Evolutionary conservation across 2,329 filamentous ascomycete genomes (phyloP).

Genomic region (Septoria linicola): DNA sequence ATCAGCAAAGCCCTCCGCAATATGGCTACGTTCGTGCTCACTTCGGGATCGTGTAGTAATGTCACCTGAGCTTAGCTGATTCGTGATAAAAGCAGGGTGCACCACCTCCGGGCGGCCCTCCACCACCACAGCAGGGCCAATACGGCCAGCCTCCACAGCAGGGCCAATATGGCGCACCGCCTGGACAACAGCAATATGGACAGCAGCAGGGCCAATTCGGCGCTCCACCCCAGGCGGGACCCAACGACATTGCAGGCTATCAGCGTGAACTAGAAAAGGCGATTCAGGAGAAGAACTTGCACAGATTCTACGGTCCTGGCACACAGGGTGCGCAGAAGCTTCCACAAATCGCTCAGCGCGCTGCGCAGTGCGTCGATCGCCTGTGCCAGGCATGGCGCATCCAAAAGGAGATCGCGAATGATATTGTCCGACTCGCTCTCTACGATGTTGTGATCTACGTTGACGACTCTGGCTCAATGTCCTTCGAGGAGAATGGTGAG

Average conservation of each 20-base stretch:
- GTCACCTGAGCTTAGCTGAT: constrained; percentile 18
- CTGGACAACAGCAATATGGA: no score
- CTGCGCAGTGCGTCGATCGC: constrained; percentile 53
- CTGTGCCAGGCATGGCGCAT: constrained; percentile 58
- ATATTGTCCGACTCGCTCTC: constrained; percentile 61
- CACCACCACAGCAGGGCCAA: constrained; percentile 20
- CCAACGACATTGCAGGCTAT: constrained; percentile 55
- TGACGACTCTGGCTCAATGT: constrained; percentile 69
- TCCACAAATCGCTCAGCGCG: constrained; percentile 50
- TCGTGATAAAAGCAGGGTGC: constrained; percentile 25
- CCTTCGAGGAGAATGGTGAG: constrained; percentile 65
- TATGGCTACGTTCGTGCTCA: constrained; percentile 37
- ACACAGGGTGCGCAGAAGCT: constrained; percentile 47
- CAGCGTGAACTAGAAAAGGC: constrained; percentile 56
- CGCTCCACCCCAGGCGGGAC: constrained; percentile 37
- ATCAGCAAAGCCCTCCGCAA: constrained; percentile 28
- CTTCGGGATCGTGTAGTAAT: not conserved
- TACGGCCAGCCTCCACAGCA: constrained; percentile 24
- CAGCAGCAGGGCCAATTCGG: constrained; percentile 40
- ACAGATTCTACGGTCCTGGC: constrained; percentile 59
- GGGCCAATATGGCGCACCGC: constrained; percentile 32
- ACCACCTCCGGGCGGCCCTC: constrained; percentile 24
- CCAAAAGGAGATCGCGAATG: constrained; percentile 59
- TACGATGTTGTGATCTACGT: constrained; percentile 65
- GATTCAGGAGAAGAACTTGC: constrained; percentile 61